Evolutionary conservation across 805 yeast genomes (phyloP).

Genomic region (Diddensiella santjacobensis): DNA sequence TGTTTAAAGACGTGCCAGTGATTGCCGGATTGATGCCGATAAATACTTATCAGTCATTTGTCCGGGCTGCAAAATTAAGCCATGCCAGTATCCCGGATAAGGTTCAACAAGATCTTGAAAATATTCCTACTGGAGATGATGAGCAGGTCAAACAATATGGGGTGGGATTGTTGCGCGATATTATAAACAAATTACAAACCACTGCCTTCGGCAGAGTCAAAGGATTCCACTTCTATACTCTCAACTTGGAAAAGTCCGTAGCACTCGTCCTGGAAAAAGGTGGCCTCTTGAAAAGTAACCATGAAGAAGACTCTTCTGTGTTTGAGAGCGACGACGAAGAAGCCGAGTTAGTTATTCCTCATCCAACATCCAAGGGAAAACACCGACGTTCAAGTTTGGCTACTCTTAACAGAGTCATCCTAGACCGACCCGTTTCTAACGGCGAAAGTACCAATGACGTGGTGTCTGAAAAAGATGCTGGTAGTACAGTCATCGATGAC

Average conservation of each 20-base stretch:
- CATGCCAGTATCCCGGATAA: conserved; percentile 75
- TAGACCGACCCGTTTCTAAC: conserved; percentile 31
- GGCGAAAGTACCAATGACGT: conserved; percentile 7
- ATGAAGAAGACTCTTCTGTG: not conserved
- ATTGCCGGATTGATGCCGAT: conserved; percentile 93
- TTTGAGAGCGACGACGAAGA: conserved; percentile 33
- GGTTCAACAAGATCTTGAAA: conserved; percentile 53
- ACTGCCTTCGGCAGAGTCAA: conserved; percentile 56
- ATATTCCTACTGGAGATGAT: conserved; percentile 61
- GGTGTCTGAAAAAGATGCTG: conserved; percentile 41
- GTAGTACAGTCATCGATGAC: conserved; percentile 9
- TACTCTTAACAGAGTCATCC: conserved; percentile 42
- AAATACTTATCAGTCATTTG: conserved; percentile 75
- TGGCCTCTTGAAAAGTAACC: conserved; percentile 39
- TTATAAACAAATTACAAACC: conserved; percentile 44
- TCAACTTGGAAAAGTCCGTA: conserved; percentile 87
- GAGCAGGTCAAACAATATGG: conserved; percentile 79
- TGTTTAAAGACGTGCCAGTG: conserved; percentile 48
- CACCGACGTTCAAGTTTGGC: conserved; percentile 17
- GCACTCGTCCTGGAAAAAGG: conserved; percentile 76
- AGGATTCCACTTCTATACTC: conserved; percentile 89
- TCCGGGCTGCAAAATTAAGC: conserved; percentile 82
- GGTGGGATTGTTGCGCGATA: conserved; percentile 63
- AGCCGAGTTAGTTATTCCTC: conserved; percentile 11
- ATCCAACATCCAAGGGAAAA: conserved; percentile 1